phyloP scores from a whole-genome alignment of 257 asterid genomes.

The Capsicum pubescens region DNA sequence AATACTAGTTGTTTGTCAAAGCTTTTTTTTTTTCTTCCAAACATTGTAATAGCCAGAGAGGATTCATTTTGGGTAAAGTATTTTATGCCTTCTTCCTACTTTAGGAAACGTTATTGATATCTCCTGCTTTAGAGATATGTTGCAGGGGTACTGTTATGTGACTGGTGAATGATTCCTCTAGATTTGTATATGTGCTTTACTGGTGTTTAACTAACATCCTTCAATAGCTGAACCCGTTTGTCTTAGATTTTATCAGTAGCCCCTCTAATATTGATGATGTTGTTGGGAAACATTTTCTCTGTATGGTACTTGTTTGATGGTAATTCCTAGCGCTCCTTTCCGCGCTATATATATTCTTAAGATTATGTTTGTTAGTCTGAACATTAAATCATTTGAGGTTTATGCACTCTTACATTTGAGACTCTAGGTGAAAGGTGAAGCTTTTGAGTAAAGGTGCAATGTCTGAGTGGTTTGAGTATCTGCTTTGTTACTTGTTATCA shows the following conservation, averaged over 20 bases:
- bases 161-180: background rate
- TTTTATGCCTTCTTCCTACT: background rate
- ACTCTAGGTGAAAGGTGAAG: background rate
- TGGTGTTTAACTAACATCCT: background rate
- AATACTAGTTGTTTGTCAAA: no score
- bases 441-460: background rate
- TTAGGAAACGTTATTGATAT: background rate
- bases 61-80: background rate
- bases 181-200: background rate
- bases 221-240: background rate
- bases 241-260: no score
- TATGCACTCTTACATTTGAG: background rate
- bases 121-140: background rate
- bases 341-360: no score
- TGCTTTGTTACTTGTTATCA: slow-evolving; percentile 2
- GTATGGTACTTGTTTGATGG: slow-evolving; percentile 8
- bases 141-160: background rate
- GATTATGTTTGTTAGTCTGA: background rate
- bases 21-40: no score
- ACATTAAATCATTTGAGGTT: background rate
- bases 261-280: background rate
- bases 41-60: background rate
- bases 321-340: no score
- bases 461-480: background rate
- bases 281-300: background rate